Evolutionary conservation across 305 asterid species (phyloP).

Genomic region (Rubia tinctorum): DNA sequence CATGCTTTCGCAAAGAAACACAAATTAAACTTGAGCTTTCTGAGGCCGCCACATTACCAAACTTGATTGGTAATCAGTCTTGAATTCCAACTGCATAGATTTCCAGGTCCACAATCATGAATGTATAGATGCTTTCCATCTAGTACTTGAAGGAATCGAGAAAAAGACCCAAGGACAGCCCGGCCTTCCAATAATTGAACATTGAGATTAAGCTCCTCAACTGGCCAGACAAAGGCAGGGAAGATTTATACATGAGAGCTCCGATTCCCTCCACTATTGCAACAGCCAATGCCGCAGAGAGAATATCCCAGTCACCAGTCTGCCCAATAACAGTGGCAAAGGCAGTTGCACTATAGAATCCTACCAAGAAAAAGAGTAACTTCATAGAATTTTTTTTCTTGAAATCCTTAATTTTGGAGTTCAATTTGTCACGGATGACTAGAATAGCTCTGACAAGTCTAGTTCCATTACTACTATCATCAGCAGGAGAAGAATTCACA

Average conservation of each 20-base stretch:
- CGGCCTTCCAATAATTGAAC: slow-evolving; percentile 91
- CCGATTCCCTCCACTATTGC: slow-evolving; percentile 94
- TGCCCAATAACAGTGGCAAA: slow-evolving; percentile 93
- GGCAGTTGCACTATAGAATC: slow-evolving; percentile 92
- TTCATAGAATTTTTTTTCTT: slow-evolving; percentile 64
- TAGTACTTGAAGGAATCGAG: slow-evolving; percentile 90
- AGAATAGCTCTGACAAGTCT: slow-evolving; percentile 64
- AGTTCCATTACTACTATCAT: slow-evolving; percentile 50
- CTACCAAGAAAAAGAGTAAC: slow-evolving; percentile 68
- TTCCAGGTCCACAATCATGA: not conserved
- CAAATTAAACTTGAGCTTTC: too few species aligned
- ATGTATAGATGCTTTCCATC: slow-evolving; percentile 4
- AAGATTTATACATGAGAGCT: slow-evolving; percentile 83
- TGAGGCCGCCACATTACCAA: too few species aligned
- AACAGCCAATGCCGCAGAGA: slow-evolving; percentile 85
- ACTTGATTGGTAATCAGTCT: too few species aligned
- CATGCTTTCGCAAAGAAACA: not conserved
- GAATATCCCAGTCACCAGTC: slow-evolving; percentile 98
- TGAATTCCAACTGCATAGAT: too few species aligned
- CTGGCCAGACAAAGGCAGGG: slow-evolving; percentile 49
- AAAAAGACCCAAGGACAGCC: slow-evolving; percentile 84
- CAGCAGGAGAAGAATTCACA: slow-evolving; percentile 42
- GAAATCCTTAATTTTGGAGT: slow-evolving; percentile 44
- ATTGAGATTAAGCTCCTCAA: slow-evolving; percentile 46
- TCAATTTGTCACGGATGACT: slow-evolving; percentile 45